Base-by-base conservation (phyloP, 106 monocot species). In the Dendrobium officinale region DNA sequence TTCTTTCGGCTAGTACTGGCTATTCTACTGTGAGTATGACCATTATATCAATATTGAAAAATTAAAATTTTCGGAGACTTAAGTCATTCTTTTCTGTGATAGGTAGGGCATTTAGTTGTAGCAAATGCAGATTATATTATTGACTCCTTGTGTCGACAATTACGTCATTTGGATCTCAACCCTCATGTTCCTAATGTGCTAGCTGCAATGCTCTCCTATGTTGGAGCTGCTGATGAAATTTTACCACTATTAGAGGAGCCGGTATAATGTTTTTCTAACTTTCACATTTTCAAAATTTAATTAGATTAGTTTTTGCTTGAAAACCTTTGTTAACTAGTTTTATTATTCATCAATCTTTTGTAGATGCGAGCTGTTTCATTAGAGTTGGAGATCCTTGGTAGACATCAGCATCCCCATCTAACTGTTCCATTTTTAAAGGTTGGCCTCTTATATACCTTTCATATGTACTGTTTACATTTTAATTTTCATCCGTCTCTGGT, bases 401-500 rank as follows among this genome's bases (percentile, higher is more conserved):
- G 97, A 54, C 88, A 91, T 73, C 89, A 94, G 45, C 89, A 92
- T 66, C 92, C 97, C 37, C 85, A 89, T 66, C 84, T 95, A 81
- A 98, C 94, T 55, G 74, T 92, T 84, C 91, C 97, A 75, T 98
- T 98, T 85, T 85, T 98, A 15, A 98, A 98, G 97, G 97, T 88
- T 42, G 42, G 49, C 27, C 7, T 24, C 2, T n/a, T 19, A 61
- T 20, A 15, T 70, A 16, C 67, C n/a, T 68, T 68, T 29, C n/a
- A 68, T 68, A 1, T 29, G 3, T 13, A 37, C 8, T 70, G 70
- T 70, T 67, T 70, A 70, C 37, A 13, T 20, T 70, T 70, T 64
- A 1, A 22, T 24, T 64, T n/a, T 22, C 22, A 5, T 0, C 61
- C 10, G 1, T 51, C 10, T 51, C 51, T 2, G 51, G 13, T 13